A percentile compares a stretch with the other conserved stretches of the same genome.
Conservation (phyloP, 1,139 yeast genomes). For the Diutina sp. region DNA sequence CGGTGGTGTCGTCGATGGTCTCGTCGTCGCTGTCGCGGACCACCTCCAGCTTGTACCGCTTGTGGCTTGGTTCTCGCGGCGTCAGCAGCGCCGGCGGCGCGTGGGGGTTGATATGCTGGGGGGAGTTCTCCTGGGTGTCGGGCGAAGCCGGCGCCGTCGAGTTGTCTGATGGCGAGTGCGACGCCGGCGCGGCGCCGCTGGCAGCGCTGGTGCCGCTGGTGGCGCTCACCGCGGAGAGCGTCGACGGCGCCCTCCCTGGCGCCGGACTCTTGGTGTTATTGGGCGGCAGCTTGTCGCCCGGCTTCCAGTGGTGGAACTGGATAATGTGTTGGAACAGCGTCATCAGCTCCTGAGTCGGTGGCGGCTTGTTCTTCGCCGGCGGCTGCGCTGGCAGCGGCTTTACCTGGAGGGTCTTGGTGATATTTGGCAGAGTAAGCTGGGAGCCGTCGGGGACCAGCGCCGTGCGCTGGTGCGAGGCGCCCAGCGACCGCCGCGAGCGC, state of each 20-base stretch:
- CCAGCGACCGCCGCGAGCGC: not conserved
- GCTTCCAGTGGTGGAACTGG: constrained; percentile 43
- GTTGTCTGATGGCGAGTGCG: not conserved
- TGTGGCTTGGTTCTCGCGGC: not conserved
- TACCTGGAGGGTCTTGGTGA: constrained; percentile 16
- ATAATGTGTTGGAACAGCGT: constrained; percentile 39
- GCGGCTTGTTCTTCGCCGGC: constrained; percentile 22
- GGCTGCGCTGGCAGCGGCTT: constrained; percentile 35
- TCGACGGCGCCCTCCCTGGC: not conserved
- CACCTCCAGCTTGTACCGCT: constrained; percentile 1
- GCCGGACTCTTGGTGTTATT: not conserved
- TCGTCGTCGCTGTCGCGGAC: not conserved
- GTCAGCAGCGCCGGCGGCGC: not conserved
- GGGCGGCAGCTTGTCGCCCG: constrained; percentile 10
- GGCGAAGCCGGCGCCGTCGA: not conserved
- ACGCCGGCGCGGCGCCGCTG: not conserved
- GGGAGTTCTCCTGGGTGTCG: not conserved
- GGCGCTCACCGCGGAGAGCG: not conserved
- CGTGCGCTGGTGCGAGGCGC: not conserved
- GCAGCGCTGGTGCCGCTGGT: not conserved
- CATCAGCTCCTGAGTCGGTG: constrained; percentile 37
- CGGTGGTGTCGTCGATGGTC: constrained; percentile 1
- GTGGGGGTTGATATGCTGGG: not conserved
- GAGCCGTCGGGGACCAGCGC: not conserved
- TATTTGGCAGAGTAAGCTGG: not conserved